A percentile compares a stretch with the other conserved stretches of the same genome.
phyloP scores from a whole-genome alignment of 139 green algal genomes.

The Asterochloris sp. region DNA sequence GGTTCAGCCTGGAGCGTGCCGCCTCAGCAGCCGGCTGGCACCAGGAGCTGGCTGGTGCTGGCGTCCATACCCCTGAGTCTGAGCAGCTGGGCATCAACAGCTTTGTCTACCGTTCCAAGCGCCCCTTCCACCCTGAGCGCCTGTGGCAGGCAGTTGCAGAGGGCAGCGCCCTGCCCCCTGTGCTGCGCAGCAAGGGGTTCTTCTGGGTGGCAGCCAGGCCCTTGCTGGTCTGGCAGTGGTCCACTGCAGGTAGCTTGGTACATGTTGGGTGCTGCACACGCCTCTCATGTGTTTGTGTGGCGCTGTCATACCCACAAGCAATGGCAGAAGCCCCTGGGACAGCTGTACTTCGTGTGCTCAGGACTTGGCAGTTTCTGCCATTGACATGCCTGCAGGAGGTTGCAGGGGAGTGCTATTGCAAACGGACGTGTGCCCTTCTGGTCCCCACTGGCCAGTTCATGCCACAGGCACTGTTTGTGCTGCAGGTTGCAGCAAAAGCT shows the following conservation, averaged over 20 bases:
- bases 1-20: constrained; percentile 64
- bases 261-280: not conserved
- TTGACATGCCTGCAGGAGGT: no score
- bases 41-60: constrained; percentile 27
- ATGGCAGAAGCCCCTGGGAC: no score
- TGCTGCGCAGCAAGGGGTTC: constrained; percentile 73
- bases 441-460: no score
- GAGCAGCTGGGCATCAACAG: constrained; percentile 63
- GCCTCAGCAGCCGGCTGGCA: constrained; percentile 61
- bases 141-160: constrained; percentile 50
- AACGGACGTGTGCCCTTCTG: no score
- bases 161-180: not conserved
- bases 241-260: constrained; percentile 11
- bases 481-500: no score
- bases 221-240: constrained; percentile 63
- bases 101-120: constrained; percentile 65
- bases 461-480: no score
- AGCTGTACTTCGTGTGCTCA: no score
- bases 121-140: constrained; percentile 71
- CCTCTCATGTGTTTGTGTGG: no score
- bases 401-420: no score
- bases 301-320: no score
- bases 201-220: constrained; percentile 58
- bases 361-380: no score
- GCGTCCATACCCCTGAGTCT: constrained; percentile 40